Conservation (phyloP, 805 yeast species). For the Priceomyces castillae region DNA sequence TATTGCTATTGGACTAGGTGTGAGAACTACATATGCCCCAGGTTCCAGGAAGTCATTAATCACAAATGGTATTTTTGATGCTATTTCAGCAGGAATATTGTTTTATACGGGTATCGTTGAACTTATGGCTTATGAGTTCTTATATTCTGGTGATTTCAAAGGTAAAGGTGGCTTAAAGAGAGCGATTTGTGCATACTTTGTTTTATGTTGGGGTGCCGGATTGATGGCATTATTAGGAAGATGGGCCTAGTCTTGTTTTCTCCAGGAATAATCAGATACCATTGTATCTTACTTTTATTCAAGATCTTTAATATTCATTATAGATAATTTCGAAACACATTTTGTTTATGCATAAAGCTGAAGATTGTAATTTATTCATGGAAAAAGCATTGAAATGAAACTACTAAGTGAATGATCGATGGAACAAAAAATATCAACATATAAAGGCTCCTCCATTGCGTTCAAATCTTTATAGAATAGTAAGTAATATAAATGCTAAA, state of each 20-base stretch:
- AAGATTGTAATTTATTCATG: too few relatives aligned
- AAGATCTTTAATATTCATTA: too few relatives aligned
- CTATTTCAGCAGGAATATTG: conserved; percentile 34
- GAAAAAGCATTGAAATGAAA: too few relatives aligned
- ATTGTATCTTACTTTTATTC: too few relatives aligned
- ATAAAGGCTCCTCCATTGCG: too few relatives aligned
- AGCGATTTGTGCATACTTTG: conserved; percentile 50
- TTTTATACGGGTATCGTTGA: conserved; percentile 32
- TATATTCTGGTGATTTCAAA: conserved; percentile 60
- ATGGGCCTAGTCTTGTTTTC: conserved; percentile 50
- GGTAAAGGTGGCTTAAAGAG: conserved; percentile 53
- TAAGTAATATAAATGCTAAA: too few relatives aligned
- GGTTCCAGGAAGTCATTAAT: conserved; percentile 27
- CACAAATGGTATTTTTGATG: conserved; percentile 31
- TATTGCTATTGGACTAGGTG: conserved; percentile 33
- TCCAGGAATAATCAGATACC: too few relatives aligned
- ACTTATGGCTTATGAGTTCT: conserved; percentile 36
- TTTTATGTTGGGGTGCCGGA: conserved; percentile 67
- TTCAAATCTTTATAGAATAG: too few relatives aligned
- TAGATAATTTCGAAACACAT: too few relatives aligned
- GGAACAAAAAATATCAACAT: too few relatives aligned
- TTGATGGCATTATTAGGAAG: conserved; percentile 74
- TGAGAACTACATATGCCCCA: conserved; percentile 24
- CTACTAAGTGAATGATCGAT: too few relatives aligned
- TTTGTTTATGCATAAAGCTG: too few relatives aligned